Conservation (phyloP, 768 basidiomycete genomes). For the Dentipellis sp. region DNA sequence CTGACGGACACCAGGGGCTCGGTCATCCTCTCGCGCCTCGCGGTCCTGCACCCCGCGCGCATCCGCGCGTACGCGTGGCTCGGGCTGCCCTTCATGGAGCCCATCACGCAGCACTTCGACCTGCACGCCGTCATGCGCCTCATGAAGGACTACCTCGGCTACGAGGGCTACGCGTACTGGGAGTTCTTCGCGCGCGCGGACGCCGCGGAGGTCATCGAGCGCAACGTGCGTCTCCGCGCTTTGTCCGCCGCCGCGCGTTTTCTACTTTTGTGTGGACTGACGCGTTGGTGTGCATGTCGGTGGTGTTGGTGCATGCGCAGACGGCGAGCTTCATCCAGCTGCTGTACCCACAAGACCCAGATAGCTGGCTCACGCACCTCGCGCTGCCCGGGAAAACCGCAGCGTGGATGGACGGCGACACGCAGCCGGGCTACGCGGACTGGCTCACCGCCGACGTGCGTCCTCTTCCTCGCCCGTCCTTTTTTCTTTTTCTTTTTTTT, state of each 20-base stretch:
- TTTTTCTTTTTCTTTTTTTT: too few species aligned
- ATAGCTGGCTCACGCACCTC: not conserved
- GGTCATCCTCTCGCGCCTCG: not conserved
- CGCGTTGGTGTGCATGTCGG: not conserved
- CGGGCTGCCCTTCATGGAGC: not conserved
- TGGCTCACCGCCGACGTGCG: not conserved
- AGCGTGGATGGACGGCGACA: not conserved
- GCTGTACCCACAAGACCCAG: not conserved
- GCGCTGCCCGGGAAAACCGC: not conserved
- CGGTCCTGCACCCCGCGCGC: not conserved
- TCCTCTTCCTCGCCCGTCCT: too few species aligned
- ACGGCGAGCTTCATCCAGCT: not conserved
- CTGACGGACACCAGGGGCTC: not conserved
- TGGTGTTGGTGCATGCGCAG: not conserved
- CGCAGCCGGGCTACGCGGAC: not conserved
- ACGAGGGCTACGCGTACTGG: not conserved
- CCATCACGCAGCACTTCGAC: not conserved
- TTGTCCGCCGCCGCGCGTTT: too few species aligned
- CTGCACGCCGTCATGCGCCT: not conserved
- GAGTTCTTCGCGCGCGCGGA: not conserved
- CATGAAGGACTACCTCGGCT: not conserved
- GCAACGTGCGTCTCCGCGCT: not conserved
- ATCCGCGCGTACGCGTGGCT: not conserved
- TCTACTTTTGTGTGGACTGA: too few species aligned
- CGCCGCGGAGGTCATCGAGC: not conserved